These are phyloP conservation scores for Aristolochia contorta DNA, from an alignment of 164 flowering plant genomes.

Conservation along the genomic window DNA sequence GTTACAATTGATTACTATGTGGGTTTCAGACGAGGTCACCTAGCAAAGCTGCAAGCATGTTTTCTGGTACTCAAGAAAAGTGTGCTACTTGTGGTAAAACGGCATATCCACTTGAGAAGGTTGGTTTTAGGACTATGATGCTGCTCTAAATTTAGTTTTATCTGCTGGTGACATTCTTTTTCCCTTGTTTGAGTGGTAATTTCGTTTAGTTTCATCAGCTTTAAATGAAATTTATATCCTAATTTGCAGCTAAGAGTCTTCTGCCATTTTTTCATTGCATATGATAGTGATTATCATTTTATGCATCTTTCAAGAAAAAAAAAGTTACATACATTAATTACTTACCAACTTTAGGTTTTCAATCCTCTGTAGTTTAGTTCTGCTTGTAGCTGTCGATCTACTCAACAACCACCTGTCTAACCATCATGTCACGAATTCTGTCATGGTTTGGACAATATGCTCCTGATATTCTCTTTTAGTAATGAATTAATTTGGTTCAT, in stretches of 20 bases:
- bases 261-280: neutral
- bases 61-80: constrained; percentile 96
- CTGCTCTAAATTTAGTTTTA: neutral
- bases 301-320: too few species aligned
- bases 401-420: too few species aligned
- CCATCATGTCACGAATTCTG: too few species aligned
- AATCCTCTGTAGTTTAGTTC: too few species aligned
- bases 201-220: neutral
- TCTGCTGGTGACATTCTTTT: too few species aligned
- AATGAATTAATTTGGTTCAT: too few species aligned
- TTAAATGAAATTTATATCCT: neutral
- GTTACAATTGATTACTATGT: constrained; percentile 13
- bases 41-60: constrained; percentile 94
- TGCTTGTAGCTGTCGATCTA: too few species aligned
- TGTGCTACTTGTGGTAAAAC: constrained; percentile 99
- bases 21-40: constrained; percentile 76
- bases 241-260: neutral
- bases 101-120: constrained; percentile 63
- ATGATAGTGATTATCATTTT: neutral
- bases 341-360: too few species aligned
- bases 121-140: constrained; percentile 8
- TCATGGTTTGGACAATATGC: too few species aligned
- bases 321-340: too few species aligned
- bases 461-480: too few species aligned
- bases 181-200: neutral